Evolutionary conservation across 2,329 filamentous ascomycete genomes (phyloP).

Genomic region (Dactylellina drechsleri): DNA sequence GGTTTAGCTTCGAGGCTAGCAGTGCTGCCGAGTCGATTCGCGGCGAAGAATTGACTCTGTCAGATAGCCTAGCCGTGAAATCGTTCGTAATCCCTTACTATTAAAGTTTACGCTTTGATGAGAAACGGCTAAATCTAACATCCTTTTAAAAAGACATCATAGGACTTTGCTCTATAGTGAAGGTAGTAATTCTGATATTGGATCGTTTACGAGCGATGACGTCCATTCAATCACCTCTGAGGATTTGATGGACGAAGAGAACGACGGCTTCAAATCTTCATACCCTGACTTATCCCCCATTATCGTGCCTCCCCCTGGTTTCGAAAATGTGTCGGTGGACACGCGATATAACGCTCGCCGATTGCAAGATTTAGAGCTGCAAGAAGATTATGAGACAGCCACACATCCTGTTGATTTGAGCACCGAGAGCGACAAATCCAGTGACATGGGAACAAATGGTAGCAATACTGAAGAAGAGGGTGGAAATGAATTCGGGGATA

Average conservation of each 20-base stretch:
- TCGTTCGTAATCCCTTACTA: conserved; percentile 60
- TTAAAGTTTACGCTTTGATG: neutral
- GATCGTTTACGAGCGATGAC: conserved; percentile 59
- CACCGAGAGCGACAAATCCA: conserved; percentile 17
- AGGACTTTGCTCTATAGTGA: conserved; percentile 59
- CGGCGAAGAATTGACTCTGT: conserved; percentile 65
- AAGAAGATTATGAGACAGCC: conserved; percentile 1
- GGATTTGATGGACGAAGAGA: conserved; percentile 32
- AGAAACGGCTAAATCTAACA: neutral
- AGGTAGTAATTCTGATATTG: conserved; percentile 60
- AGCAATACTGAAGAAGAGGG: conserved; percentile 46
- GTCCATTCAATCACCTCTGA: conserved; percentile 34
- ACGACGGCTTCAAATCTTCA: conserved; percentile 58
- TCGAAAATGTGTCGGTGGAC: conserved; percentile 39
- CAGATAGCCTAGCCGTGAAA: conserved; percentile 66
- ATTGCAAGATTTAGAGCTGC: conserved; percentile 25
- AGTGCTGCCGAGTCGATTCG: conserved; percentile 76
- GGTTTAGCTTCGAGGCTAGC: conserved; percentile 67
- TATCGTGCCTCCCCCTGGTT: conserved; percentile 44
- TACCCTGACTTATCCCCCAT: conserved; percentile 19
- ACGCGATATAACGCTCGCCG: conserved; percentile 32
- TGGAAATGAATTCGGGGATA: neutral
- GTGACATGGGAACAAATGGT: conserved; percentile 43
- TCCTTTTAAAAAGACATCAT: conserved; percentile 22
- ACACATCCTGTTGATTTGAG: neutral